Base-by-base conservation (phyloP, 2,329 filamentous ascomycete genomes). In the Alternaria triticina region DNA sequence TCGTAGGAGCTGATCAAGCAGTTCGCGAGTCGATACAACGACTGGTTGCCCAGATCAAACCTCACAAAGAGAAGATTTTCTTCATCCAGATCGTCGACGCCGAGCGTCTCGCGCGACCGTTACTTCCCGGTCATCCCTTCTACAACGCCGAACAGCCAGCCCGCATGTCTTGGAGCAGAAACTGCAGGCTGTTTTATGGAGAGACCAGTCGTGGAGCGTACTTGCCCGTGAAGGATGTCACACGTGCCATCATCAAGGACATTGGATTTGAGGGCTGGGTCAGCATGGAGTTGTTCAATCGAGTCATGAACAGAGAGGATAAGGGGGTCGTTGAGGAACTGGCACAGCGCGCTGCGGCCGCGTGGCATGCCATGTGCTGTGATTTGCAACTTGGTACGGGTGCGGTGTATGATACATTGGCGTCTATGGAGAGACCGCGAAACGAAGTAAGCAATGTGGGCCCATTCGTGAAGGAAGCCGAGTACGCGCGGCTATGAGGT, bases 81-180 rank as follows among this genome's bases (percentile, higher is more conserved):
- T 92, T 91, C 71, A 83, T 95, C 1, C 92, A 95, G 74, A 85
- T 94, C 8, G 91, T 91, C 6, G 91, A 95, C 72, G 92, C 88
- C 1, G 90, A 93, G 75, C 83, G 85, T 5, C 82, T 94, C 4
- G 71, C 77, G 0, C 71, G 80, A 11, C 91, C 91, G 0, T 77
- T 94, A 9, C 70, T 84, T 3, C 74, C 83, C 20, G 84, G 83
- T 1, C 89, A 92, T 74, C 75, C 82, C 6, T 90, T 87, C 71
- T 86, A 90, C 79, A 81, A 86, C 9, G 76, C 83, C 0, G 84
- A 82, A 5, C 89, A 91, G 77, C 86, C 85, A 15, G 74, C 86
- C 3, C 81, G 89, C 4, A 94, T 95, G 92, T 92, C 86, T 72
- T 95, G 92, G 92, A 92, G 87, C 40, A 82, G 92, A 17, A 94